These are phyloP conservation scores for Penicillium angulare DNA, from an alignment of 495 filamentous ascomycete species.

Conservation along the genomic window DNA sequence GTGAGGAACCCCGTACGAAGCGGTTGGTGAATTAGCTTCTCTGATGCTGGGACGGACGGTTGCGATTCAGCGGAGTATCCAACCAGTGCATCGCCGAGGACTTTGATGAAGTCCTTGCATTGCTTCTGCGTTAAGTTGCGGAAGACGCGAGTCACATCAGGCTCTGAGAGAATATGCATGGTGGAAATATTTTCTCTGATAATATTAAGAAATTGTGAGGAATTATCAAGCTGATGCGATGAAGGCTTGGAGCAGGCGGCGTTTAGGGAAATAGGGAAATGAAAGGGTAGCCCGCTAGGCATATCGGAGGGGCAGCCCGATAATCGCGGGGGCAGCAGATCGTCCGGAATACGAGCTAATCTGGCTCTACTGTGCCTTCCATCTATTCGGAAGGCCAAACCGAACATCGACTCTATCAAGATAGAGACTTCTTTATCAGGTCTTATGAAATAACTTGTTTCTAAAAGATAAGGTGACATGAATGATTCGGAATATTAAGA, in stretches of 20 bases:
- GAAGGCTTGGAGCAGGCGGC: too few relatives aligned
- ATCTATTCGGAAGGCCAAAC: too few relatives aligned
- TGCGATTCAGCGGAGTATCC: slow-evolving; percentile 30
- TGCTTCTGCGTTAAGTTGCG: slow-evolving; percentile 30
- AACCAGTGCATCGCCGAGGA: slow-evolving; percentile 29
- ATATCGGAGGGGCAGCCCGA: too few relatives aligned
- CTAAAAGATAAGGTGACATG: too few relatives aligned
- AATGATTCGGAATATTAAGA: too few relatives aligned
- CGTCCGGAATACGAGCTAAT: too few relatives aligned
- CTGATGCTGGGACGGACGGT: slow-evolving; percentile 14
- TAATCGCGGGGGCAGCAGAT: too few relatives aligned
- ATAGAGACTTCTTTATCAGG: too few relatives aligned
- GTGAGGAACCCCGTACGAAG: slow-evolving; percentile 65
- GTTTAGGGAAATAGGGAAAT: not conserved
- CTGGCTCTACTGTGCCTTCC: too few relatives aligned
- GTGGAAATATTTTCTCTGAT: slow-evolving; percentile 18
- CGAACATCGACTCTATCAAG: too few relatives aligned
- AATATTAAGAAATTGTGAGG: not conserved
- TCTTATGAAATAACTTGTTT: too few relatives aligned
- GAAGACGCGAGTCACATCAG: slow-evolving; percentile 37
- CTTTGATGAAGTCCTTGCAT: slow-evolving; percentile 33
- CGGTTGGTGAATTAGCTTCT: slow-evolving; percentile 63
- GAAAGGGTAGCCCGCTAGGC: not conserved
- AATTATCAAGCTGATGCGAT: not conserved
- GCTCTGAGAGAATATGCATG: slow-evolving; percentile 48